These are phyloP conservation scores for Pelargonium cotyledonis DNA, from an alignment of 441 rosid species.

Conservation along the genomic window DNA sequence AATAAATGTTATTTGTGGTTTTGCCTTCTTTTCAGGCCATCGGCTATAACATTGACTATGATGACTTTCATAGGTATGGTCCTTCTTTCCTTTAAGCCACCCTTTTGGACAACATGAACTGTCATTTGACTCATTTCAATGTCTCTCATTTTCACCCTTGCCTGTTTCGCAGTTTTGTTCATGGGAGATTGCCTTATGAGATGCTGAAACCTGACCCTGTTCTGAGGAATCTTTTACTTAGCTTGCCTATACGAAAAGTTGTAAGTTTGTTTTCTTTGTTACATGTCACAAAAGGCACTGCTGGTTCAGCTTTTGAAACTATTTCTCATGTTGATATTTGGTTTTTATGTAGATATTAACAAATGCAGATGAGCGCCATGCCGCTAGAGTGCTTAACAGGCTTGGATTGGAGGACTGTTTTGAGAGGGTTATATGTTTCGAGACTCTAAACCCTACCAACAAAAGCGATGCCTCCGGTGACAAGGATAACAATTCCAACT, in stretches of 20 bases:
- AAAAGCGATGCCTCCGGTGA: constrained; percentile 23
- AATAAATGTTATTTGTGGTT: not conserved
- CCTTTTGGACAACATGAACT: not conserved
- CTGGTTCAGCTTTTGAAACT: not conserved
- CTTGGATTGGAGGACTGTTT: constrained; percentile 89
- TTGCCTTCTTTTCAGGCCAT: constrained; percentile 46
- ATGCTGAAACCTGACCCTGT: constrained; percentile 71
- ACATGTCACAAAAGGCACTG: not conserved
- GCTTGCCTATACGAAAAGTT: constrained; percentile 65
- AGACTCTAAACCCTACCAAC: constrained; percentile 54
- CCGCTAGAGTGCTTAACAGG: constrained; percentile 47
- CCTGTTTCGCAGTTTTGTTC: constrained; percentile 51
- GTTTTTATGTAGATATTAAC: constrained; percentile 51
- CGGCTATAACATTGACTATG: constrained; percentile 62
- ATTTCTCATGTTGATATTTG: not conserved
- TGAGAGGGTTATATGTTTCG: constrained; percentile 63
- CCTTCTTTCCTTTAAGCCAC: not conserved
- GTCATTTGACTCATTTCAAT: not conserved
- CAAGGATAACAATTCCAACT: constrained; percentile 24
- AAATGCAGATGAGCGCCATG: constrained; percentile 72
- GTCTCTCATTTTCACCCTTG: constrained; percentile 10
- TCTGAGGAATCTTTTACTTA: constrained; percentile 57
- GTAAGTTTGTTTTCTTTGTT: constrained; percentile 37
- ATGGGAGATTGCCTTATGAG: constrained; percentile 78
- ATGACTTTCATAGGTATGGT: constrained; percentile 74